phyloP scores from a whole-genome alignment of 202 grass and related monocot species.

The Schoenoplectus triqueter region DNA sequence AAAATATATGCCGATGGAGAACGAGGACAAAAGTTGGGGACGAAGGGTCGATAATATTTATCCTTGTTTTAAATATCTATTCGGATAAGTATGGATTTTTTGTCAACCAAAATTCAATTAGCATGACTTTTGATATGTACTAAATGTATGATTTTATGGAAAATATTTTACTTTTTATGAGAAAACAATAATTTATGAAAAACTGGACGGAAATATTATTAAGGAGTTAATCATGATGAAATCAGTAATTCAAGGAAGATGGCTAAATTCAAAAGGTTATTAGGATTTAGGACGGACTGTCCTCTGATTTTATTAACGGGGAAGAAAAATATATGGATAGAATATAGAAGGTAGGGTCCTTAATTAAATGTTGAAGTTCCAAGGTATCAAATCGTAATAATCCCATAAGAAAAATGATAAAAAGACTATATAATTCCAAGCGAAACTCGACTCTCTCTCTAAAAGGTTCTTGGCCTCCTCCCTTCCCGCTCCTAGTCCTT shows the following conservation, averaged over 20 bases:
- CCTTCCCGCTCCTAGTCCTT: background rate
- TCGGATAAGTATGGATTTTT: background rate
- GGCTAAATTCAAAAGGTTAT: too few species aligned
- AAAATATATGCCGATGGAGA: too few species aligned
- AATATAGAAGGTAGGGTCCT: background rate
- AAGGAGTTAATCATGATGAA: too few species aligned
- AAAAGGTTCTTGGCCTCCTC: background rate
- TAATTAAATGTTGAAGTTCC: background rate
- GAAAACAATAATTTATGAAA: background rate
- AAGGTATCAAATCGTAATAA: background rate
- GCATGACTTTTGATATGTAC: background rate
- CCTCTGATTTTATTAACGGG: background rate
- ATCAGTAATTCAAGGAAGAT: too few species aligned
- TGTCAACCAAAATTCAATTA: background rate
- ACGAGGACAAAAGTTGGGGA: too few species aligned
- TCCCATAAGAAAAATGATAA: background rate
- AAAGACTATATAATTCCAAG: slow-evolving; percentile 18
- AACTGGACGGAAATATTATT: background rate
- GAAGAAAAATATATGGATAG: background rate
- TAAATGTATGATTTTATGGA: background rate
- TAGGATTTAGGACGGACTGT: background rate
- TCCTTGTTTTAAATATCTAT: background rate
- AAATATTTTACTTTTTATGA: background rate
- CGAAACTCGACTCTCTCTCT: slow-evolving; percentile 30
- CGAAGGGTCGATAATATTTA: too few species aligned